Evolutionary conservation across 495 filamentous ascomycete genomes (phyloP).

Genomic region (Rhypophila decipiens): DNA sequence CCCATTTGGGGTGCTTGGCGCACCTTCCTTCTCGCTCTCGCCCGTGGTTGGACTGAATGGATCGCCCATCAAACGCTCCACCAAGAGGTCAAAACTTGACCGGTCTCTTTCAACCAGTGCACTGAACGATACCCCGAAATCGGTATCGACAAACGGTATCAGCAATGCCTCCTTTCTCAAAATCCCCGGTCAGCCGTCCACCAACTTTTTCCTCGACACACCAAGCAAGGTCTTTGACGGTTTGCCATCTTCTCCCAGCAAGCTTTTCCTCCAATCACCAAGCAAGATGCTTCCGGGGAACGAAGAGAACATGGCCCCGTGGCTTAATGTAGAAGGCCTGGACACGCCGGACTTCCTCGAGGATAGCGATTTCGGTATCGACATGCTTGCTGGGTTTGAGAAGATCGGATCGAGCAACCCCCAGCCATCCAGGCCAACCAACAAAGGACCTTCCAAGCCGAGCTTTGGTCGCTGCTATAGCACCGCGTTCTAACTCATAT

Average conservation of each 20-base stretch:
- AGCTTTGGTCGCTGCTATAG: slow-evolving; percentile 35
- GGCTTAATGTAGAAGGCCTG: slow-evolving; percentile 45
- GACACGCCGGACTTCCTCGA: slow-evolving; percentile 47
- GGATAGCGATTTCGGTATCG: slow-evolving; percentile 66
- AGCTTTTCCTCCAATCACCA: slow-evolving; percentile 54
- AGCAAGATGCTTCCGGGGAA: slow-evolving; percentile 36
- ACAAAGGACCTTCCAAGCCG: slow-evolving; percentile 28
- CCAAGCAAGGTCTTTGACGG: slow-evolving; percentile 49
- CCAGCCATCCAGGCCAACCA: slow-evolving; percentile 18
- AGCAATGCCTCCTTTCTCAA: slow-evolving; percentile 42
- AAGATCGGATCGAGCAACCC: slow-evolving; percentile 62
- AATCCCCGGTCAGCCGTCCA: slow-evolving; percentile 25
- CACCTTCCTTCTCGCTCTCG: slow-evolving; percentile 32
- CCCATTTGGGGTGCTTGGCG: slow-evolving; percentile 18
- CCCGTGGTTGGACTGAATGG: slow-evolving; percentile 41
- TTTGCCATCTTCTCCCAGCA: slow-evolving; percentile 36
- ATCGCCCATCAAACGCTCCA: slow-evolving; percentile 72
- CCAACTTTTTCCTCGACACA: slow-evolving; percentile 42
- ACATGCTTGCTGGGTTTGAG: slow-evolving; percentile 84
- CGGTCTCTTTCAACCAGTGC: slow-evolving; percentile 52
- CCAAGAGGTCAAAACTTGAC: slow-evolving; percentile 56
- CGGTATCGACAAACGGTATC: slow-evolving; percentile 42
- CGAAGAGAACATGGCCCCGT: slow-evolving; percentile 39
- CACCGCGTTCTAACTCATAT: slow-evolving; percentile 33
- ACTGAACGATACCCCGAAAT: slow-evolving; percentile 60